phyloP scores from a whole-genome alignment of 345 rosid genomes.

The Murraya paniculata region DNA sequence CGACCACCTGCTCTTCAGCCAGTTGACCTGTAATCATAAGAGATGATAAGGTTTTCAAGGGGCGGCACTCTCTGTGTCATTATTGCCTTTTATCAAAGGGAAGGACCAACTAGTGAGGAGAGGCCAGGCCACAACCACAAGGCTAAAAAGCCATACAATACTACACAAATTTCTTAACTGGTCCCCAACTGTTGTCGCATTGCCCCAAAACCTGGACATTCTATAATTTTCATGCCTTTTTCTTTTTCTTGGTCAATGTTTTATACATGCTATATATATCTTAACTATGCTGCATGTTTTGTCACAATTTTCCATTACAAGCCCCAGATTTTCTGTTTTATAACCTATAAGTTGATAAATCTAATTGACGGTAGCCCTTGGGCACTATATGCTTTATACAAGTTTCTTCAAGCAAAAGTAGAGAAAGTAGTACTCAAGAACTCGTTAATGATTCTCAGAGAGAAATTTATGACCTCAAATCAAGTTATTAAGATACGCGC shows the following conservation, averaged over 20 bases:
- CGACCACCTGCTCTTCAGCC: conserved; percentile 1
- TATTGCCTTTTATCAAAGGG: conserved; percentile 14
- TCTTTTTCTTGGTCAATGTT: neutral
- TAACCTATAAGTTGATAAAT: neutral
- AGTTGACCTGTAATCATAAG: conserved; percentile 4
- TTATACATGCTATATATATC: neutral
- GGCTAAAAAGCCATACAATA: neutral
- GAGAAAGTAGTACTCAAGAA: too few species aligned
- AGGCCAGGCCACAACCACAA: neutral
- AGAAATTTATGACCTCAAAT: too few species aligned
- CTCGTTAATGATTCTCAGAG: too few species aligned
- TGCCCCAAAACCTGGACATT: conserved; percentile 26
- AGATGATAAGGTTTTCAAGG: neutral
- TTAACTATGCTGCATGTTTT: neutral
- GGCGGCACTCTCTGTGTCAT: conserved; percentile 26
- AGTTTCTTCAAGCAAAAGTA: too few species aligned
- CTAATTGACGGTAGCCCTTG: too few species aligned
- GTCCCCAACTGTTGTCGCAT: conserved; percentile 16
- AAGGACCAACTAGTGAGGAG: neutral
- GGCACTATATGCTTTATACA: too few species aligned
- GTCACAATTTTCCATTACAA: neutral
- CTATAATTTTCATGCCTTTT: neutral
- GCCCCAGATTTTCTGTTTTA: neutral
- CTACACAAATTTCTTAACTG: conserved; percentile 1
- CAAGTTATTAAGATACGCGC: too few species aligned